Percentiles rank a stretch among this genome's conserved stretches.
Conservation (phyloP, 805 yeast species). For the Metschnikowia aberdeeniae region DNA sequence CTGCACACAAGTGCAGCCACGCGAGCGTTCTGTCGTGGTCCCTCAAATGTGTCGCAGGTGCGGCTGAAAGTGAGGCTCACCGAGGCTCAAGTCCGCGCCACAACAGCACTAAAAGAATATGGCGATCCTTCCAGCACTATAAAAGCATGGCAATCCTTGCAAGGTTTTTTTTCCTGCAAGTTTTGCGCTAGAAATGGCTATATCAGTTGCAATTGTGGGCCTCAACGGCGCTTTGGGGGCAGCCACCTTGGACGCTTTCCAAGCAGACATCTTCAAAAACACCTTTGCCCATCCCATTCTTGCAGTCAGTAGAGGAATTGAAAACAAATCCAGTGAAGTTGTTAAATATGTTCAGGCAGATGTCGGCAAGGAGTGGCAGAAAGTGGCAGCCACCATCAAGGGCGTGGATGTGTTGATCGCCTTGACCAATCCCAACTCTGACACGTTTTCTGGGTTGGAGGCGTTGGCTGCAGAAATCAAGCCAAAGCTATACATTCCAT, state of each 20-base stretch:
- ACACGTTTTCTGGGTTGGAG: slow-evolving; percentile 30
- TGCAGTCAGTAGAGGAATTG: slow-evolving; percentile 45
- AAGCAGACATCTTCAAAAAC: slow-evolving; percentile 37
- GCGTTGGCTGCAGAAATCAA: slow-evolving; percentile 36
- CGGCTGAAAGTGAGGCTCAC: not conserved
- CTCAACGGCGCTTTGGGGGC: slow-evolving; percentile 49
- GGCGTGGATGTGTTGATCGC: slow-evolving; percentile 52
- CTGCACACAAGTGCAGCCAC: no score
- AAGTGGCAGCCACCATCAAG: slow-evolving; percentile 29
- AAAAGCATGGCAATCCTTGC: no score
- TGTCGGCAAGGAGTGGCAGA: slow-evolving; percentile 20
- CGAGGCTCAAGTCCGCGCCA: not conserved
- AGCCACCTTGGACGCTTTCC: slow-evolving; percentile 43
- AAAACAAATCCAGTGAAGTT: slow-evolving; percentile 30
- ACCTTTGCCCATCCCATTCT: slow-evolving; percentile 46
- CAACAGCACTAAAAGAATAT: not conserved
- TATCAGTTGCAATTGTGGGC: slow-evolving; percentile 50
- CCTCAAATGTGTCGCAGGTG: not conserved
- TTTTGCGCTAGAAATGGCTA: slow-evolving; percentile 10
- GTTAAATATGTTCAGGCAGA: slow-evolving; percentile 39
- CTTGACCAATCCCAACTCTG: slow-evolving; percentile 31
- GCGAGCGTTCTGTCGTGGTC: no score
- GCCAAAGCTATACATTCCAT: slow-evolving; percentile 53
- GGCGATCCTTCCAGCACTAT: not conserved
- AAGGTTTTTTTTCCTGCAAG: not conserved